phyloP scores from a whole-genome alignment of 306 rosid species.

The Comarum palustre region DNA sequence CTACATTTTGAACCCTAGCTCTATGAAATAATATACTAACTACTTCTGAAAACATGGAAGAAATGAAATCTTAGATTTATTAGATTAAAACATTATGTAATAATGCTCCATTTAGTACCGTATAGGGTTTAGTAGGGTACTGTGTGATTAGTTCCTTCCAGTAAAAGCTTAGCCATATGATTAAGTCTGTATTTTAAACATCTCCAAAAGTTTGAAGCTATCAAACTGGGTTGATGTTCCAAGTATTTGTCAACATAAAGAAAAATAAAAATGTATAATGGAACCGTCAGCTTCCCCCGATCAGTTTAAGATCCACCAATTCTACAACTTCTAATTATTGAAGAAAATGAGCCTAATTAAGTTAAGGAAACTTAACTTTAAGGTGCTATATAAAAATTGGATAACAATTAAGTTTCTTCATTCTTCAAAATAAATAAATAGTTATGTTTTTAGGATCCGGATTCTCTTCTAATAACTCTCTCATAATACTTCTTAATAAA shows the following conservation, averaged over 20 bases:
- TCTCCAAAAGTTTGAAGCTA: constrained; percentile 15
- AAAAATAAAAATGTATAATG: neutral
- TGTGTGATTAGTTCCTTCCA: constrained; percentile 6
- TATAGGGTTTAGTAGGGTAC: constrained; percentile 7
- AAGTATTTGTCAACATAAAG: neutral
- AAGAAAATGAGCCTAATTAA: neutral
- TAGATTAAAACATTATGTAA: too few species aligned
- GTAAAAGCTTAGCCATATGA: neutral
- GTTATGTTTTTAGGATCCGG: too few species aligned
- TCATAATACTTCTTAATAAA: too few species aligned
- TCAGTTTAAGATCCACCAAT: neutral
- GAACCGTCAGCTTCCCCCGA: neutral
- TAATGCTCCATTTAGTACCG: neutral
- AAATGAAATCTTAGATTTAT: too few species aligned
- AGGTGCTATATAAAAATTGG: neutral
- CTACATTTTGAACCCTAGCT: too few species aligned
- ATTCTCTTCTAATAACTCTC: too few species aligned
- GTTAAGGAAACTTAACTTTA: neutral
- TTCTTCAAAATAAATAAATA: too few species aligned
- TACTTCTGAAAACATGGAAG: too few species aligned
- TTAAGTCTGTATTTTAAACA: neutral
- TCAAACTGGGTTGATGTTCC: constrained; percentile 9
- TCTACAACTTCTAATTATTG: neutral
- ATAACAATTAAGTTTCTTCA: too few species aligned
- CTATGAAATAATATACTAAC: too few species aligned